Evolutionary conservation across 306 rosid species (phyloP).

Genomic region (Argentina anserina): DNA sequence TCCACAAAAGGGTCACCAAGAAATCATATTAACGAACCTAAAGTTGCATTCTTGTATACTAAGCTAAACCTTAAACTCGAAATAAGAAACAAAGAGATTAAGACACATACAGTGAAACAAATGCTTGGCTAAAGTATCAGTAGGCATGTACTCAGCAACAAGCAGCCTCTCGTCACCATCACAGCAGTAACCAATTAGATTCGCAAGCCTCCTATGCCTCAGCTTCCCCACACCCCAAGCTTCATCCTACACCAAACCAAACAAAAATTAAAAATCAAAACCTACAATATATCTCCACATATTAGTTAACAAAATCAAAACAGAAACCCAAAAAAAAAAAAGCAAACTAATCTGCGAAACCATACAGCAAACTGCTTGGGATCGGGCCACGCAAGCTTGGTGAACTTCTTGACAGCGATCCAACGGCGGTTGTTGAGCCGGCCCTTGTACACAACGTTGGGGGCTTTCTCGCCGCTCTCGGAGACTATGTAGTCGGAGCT

Average conservation of each 20-base stretch:
- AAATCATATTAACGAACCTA: not conserved
- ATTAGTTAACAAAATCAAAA: not conserved
- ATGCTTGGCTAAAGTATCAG: slow-evolving; percentile 97
- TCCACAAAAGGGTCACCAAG: not conserved
- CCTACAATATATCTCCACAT: slow-evolving; percentile 2
- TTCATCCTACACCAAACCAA: slow-evolving; percentile 51
- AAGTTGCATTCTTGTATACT: not conserved
- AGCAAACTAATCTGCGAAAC: not conserved
- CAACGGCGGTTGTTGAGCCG: slow-evolving; percentile 62
- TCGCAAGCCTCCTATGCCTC: slow-evolving; percentile 78
- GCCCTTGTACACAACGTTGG: slow-evolving; percentile 84
- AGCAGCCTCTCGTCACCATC: slow-evolving; percentile 96
- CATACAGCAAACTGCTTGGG: slow-evolving; percentile 81
- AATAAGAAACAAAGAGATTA: not conserved
- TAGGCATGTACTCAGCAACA: slow-evolving; percentile 96
- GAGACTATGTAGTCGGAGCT: slow-evolving; percentile 77
- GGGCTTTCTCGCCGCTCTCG: slow-evolving; percentile 89
- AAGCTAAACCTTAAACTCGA: not conserved
- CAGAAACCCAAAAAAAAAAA: slow-evolving; percentile 1
- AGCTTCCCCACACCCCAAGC: slow-evolving; percentile 86
- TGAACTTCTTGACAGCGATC: slow-evolving; percentile 96
- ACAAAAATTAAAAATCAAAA: not conserved
- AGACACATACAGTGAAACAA: slow-evolving; percentile 77
- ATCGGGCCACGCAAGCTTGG: slow-evolving; percentile 93
- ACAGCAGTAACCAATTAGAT: slow-evolving; percentile 91